phyloP scores from a whole-genome alignment of 2,329 filamentous ascomycete species.

The Monilinia vaccinii-corymbosi region DNA sequence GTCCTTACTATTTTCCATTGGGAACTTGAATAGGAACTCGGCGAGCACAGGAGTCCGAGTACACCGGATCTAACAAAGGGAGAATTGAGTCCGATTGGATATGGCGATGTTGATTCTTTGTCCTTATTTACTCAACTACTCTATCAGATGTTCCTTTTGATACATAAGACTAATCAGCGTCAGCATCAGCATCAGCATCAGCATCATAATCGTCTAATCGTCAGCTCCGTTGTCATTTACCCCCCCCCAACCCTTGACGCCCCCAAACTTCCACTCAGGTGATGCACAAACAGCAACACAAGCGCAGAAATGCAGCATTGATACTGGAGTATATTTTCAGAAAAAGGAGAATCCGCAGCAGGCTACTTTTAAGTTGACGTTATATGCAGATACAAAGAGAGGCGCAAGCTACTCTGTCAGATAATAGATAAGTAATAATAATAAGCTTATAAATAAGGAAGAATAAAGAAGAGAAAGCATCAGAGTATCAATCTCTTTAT shows the following conservation, averaged over 20 bases:
- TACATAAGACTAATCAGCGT: background rate
- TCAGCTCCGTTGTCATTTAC: constrained; percentile 3
- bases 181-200: background rate
- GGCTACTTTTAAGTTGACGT: background rate
- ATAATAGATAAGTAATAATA: constrained; percentile 2
- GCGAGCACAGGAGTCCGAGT: background rate
- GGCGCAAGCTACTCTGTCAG: constrained; percentile 9
- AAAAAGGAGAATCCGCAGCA: constrained; percentile 6
- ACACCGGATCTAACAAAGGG: constrained; percentile 1
- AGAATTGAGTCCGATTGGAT: background rate
- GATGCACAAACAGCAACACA: background rate
- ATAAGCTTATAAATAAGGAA: constrained; percentile 9
- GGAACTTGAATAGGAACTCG: background rate
- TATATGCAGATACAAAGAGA: background rate
- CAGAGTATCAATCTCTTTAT: constrained; percentile 3
- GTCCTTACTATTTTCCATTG: background rate
- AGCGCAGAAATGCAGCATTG: background rate
- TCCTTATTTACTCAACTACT: background rate
- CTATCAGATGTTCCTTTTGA: background rate
- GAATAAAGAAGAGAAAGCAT: background rate
- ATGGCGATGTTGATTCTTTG: background rate
- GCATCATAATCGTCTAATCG: background rate
- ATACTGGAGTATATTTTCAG: background rate
- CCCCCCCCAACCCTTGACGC: background rate
- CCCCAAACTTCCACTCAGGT: background rate